Evolutionary conservation across 2,329 filamentous ascomycete species (phyloP).

Genomic region (Trichocomaceae sp.): DNA sequence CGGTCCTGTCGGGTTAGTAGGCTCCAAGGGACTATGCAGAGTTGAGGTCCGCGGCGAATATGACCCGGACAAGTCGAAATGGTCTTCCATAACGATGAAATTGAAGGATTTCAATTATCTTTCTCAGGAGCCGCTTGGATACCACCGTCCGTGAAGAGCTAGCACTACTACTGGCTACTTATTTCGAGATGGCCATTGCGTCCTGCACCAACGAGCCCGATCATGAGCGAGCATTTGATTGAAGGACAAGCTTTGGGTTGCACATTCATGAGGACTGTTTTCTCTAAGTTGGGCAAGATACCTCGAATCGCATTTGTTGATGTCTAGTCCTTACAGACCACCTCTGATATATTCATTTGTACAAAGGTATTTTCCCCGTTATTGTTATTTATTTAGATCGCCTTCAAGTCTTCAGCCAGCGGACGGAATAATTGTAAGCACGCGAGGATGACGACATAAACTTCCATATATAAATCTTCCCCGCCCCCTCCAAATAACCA

Average conservation of each 20-base stretch:
- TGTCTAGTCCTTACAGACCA: background rate
- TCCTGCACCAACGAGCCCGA: background rate
- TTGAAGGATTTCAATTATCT: slow-evolving; percentile 27
- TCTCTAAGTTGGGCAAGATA: background rate
- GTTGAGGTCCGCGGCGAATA: slow-evolving; percentile 33
- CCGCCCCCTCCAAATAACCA: no score
- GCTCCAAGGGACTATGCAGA: slow-evolving; percentile 29
- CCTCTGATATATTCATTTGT: background rate
- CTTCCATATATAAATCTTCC: no score
- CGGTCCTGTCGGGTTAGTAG: slow-evolving; percentile 29
- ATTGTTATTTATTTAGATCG: no score
- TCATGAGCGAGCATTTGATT: background rate
- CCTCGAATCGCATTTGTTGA: background rate
- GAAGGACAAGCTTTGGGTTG: background rate
- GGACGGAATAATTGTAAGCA: no score
- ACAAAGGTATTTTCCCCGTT: background rate
- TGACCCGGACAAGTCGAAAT: slow-evolving; percentile 25
- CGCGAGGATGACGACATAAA: background rate
- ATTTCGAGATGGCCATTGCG: no score
- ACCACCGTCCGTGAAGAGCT: slow-evolving; percentile 1
- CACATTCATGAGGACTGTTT: background rate
- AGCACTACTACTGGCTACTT: background rate
- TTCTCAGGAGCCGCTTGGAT: slow-evolving; percentile 24
- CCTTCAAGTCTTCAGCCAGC: no score
- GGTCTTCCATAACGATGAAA: slow-evolving; percentile 26